Base-by-base conservation (phyloP, 495 filamentous ascomycete species). In the Aspergillus conjunctus region DNA sequence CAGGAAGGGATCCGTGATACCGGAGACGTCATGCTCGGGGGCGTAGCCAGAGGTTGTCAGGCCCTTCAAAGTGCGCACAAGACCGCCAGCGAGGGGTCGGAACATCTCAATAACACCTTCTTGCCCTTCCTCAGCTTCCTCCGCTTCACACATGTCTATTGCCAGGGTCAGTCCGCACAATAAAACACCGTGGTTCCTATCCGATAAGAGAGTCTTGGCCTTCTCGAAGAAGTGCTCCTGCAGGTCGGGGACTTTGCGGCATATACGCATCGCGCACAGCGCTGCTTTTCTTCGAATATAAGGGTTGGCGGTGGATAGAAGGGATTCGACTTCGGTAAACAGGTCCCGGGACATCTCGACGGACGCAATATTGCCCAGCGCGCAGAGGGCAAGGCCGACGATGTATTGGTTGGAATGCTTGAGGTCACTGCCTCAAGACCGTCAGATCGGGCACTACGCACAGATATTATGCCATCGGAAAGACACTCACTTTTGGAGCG, bases 201-300 rank as follows among this genome's bases (percentile, higher is more conserved):
- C 94, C 22, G 89, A 89, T 11, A 98, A 76, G n/a, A 98, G 80
- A 20, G 88, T 82, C 63, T 94, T 89, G 30, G 92, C 89, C 73
- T 97, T 97, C 59, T 98, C 95, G 26, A 97, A 68, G 68, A 98
- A 98, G 73, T 98, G 92, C 68, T 98, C 94, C 75, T 97, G 91
- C 37, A 98, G 81, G 70, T 98, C 94, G 7, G 94, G 94, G 44
- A 98, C 95, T 74, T 98, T 98, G 64, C 92, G 87, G 77, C 92
- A 97, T 77, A 98, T 96, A 41, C 95, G 85, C 95, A 98, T 98
- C n/a, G 94, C 94, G 73, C 94, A 98, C n/a, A 98, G 83, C 7
- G 94, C 95, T 34, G 95, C 94, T 81, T 98, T 98, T 51, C 94
- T 86, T 51, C 93, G 87, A 68, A 98, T 96, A 66, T 98, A 98